Evolutionary conservation across 208 protist genomes (phyloP).

Genomic region (Strigomonas galati): DNA sequence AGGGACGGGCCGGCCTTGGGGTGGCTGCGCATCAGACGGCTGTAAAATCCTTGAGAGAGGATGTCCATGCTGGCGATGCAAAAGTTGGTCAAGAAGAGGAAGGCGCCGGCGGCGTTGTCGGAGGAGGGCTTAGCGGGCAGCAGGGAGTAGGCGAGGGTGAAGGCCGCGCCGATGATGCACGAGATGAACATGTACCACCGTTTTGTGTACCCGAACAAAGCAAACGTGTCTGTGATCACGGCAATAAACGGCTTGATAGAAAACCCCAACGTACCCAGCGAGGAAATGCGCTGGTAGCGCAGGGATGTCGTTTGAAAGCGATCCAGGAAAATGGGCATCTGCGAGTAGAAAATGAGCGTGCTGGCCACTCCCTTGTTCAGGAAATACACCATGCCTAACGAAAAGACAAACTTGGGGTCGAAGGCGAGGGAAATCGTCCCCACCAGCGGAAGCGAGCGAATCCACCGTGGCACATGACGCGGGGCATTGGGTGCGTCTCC

Average conservation of each 20-base stretch:
- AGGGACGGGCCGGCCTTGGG: constrained; percentile 26
- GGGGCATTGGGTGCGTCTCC: background rate
- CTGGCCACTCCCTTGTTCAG: constrained; percentile 29
- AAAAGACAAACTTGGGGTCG: constrained; percentile 19
- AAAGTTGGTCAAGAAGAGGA: constrained; percentile 21
- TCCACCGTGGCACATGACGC: too few relatives aligned
- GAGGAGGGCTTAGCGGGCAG: constrained; percentile 23
- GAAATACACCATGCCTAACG: constrained; percentile 29
- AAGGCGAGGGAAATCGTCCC: constrained; percentile 23
- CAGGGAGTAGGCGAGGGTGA: constrained; percentile 21
- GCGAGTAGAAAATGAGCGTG: constrained; percentile 12
- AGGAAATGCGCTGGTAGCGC: constrained; percentile 28
- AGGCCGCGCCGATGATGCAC: constrained; percentile 18
- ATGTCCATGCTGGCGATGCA: constrained; percentile 37
- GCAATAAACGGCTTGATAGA: constrained; percentile 33
- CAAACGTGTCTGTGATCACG: constrained; percentile 27
- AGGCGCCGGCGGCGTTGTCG: constrained; percentile 19
- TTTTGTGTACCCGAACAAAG: constrained; percentile 40
- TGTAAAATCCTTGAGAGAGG: constrained; percentile 42
- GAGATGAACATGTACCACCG: constrained; percentile 31
- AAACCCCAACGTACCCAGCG: constrained; percentile 25
- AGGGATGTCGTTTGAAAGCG: constrained; percentile 20
- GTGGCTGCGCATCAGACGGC: constrained; percentile 28
- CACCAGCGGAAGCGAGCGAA: constrained; percentile 19
- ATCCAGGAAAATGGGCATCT: constrained; percentile 22